Conservation (phyloP, 192 early-diverging fungal species). For the Thoreauomyces humboldtii region DNA sequence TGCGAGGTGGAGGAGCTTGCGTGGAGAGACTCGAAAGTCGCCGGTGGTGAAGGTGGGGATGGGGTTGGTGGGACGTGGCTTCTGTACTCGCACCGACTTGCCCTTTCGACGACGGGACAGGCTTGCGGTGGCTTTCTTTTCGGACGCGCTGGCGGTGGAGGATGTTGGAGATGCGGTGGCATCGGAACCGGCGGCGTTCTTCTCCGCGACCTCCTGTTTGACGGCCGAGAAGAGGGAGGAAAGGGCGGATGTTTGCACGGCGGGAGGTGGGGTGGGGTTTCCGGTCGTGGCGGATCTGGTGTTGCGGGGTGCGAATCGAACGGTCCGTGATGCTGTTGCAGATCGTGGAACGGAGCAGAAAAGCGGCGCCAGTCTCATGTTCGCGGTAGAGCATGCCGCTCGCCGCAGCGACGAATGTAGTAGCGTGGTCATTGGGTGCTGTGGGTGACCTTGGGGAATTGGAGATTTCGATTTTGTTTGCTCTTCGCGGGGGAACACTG, state of each 20-base stretch:
- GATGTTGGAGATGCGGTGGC: not conserved
- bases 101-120: not conserved
- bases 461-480: no score
- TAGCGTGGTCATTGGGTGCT: no score
- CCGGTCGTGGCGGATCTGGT: no score
- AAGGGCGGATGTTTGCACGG: no score
- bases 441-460: no score
- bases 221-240: conserved; percentile 3
- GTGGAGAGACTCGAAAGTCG: conserved; percentile 35
- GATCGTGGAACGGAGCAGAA: not conserved
- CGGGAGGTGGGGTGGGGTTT: no score
- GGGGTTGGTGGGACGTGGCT: not conserved
- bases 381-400: no score
- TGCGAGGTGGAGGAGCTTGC: conserved; percentile 47
- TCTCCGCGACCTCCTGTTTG: not conserved
- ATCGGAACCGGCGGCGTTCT: no score
- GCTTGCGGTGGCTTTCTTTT: not conserved
- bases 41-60: conserved; percentile 34
- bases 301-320: no score
- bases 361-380: no score
- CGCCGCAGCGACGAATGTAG: no score
- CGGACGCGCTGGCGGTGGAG: not conserved
- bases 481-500: no score
- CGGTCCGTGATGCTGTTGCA: not conserved
- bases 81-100: not conserved